Conservation (phyloP, 2,329 filamentous ascomycete genomes). For the Elsinoe arachidis region DNA sequence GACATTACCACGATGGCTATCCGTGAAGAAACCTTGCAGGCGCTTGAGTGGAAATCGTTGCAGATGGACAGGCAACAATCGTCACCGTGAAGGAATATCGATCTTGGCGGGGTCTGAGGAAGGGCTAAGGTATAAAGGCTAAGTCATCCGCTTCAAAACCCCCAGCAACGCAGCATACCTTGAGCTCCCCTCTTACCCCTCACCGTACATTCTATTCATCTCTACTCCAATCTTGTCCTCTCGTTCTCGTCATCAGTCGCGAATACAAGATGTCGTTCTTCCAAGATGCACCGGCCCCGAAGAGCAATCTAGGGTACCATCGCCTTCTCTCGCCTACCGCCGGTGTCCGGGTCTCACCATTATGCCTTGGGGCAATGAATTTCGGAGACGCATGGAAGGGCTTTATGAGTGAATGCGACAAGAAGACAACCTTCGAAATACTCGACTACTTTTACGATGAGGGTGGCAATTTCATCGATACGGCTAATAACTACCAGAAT, state of each 20-base stretch:
- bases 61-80: too few species aligned
- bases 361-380: slow-evolving; percentile 49
- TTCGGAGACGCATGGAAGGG: slow-evolving; percentile 43
- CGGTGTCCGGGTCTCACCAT: slow-evolving; percentile 44
- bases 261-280: slow-evolving; percentile 19
- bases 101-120: too few species aligned
- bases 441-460: slow-evolving; percentile 28
- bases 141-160: too few species aligned
- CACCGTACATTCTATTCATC: neutral
- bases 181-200: too few species aligned
- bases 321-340: slow-evolving; percentile 44
- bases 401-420: slow-evolving; percentile 22
- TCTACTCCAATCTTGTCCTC: too few species aligned
- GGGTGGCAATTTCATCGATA: slow-evolving; percentile 31
- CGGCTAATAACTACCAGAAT: slow-evolving; percentile 30
- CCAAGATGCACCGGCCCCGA: slow-evolving; percentile 25
- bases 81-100: too few species aligned
- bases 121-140: too few species aligned
- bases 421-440: slow-evolving; percentile 27
- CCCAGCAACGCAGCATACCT: too few species aligned
- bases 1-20: too few species aligned
- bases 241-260: too few species aligned
- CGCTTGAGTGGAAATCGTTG: too few species aligned
- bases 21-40: too few species aligned
- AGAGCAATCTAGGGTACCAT: slow-evolving; percentile 42